Evolutionary conservation across 2,329 filamentous ascomycete genomes (phyloP).

Genomic region (Colletotrichum brevisporum): DNA sequence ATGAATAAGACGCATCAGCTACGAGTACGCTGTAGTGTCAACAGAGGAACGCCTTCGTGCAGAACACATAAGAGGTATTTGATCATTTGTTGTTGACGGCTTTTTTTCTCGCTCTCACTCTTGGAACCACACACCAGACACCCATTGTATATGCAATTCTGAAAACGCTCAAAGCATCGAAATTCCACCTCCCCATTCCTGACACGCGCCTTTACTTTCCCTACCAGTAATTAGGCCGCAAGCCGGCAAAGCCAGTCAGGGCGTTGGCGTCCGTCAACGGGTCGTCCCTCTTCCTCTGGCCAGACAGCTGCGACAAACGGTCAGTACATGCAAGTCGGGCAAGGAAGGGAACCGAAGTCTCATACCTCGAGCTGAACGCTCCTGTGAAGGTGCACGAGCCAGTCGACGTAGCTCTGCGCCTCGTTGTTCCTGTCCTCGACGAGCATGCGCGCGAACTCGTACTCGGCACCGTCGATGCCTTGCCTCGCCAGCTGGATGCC

Average conservation of each 20-base stretch:
- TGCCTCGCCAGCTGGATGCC: constrained; percentile 93
- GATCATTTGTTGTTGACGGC: not conserved
- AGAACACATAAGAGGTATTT: constrained; percentile 17
- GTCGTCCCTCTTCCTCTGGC: constrained; percentile 80
- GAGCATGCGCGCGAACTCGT: constrained; percentile 92
- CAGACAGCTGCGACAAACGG: constrained; percentile 66
- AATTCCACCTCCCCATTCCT: constrained; percentile 3
- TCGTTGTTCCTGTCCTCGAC: constrained; percentile 98
- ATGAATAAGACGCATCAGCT: too few relatives aligned
- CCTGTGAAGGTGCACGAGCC: constrained; percentile 95
- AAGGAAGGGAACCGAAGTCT: not conserved
- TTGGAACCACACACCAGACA: constrained; percentile 5
- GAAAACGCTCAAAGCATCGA: constrained; percentile 37
- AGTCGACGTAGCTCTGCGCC: constrained; percentile 98
- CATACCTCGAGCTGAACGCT: constrained; percentile 90
- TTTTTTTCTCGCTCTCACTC: constrained; percentile 3
- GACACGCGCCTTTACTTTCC: not conserved
- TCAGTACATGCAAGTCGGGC: constrained; percentile 28
- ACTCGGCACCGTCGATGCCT: constrained; percentile 94
- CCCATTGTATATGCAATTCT: constrained; percentile 39
- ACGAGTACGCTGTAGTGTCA: not conserved
- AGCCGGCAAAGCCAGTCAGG: constrained; percentile 69
- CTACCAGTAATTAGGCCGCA: constrained; percentile 74
- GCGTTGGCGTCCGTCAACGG: constrained; percentile 63
- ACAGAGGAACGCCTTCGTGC: not conserved